Percentiles rank a stretch among this genome's conserved stretches.
These are phyloP conservation scores for Populus nigra DNA, from an alignment of 345 rosid genomes.

Conservation along the genomic window DNA sequence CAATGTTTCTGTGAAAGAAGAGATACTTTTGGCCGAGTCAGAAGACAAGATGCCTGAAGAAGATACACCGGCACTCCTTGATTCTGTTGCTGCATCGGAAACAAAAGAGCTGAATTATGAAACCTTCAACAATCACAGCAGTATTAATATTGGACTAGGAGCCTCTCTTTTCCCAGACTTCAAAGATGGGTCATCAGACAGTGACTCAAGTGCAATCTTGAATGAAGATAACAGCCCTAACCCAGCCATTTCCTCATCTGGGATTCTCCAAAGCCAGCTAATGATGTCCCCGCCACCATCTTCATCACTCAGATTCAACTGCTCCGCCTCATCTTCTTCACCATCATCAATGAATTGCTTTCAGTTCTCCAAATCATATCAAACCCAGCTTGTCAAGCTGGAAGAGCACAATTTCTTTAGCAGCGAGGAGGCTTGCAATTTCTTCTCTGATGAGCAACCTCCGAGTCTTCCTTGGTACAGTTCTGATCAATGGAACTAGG, in stretches of 20 bases:
- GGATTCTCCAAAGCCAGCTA: slow-evolving; percentile 34
- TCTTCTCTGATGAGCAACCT: slow-evolving; percentile 83
- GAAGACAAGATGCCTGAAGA: slow-evolving; percentile 25
- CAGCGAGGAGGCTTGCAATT: slow-evolving; percentile 72
- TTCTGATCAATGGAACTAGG: slow-evolving; percentile 50
- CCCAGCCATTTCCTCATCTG: slow-evolving; percentile 45
- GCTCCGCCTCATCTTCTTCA: slow-evolving; percentile 21
- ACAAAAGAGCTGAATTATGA: slow-evolving; percentile 38
- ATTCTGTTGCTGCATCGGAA: slow-evolving; percentile 33
- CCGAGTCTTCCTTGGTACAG: slow-evolving; percentile 83
- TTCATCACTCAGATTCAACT: slow-evolving; percentile 12
- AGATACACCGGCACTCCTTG: slow-evolving; percentile 19
- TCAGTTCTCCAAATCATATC: slow-evolving; percentile 26
- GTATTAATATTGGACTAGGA: slow-evolving; percentile 3
- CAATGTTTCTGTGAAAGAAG: slow-evolving; percentile 63
- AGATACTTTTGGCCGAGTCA: slow-evolving; percentile 41
- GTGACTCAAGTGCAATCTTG: slow-evolving; percentile 81
- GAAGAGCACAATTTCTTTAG: slow-evolving; percentile 78
- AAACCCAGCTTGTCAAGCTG: slow-evolving; percentile 64
- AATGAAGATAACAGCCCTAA: slow-evolving; percentile 75
- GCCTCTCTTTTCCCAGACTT: slow-evolving; percentile 45
- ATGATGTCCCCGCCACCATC: slow-evolving; percentile 27
- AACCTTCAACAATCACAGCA: slow-evolving; percentile 32
- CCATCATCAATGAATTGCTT: slow-evolving; percentile 17
- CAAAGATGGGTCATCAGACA: slow-evolving; percentile 81